These are phyloP conservation scores for Backusella westeae DNA, from an alignment of 192 early-diverging fungal genomes.

Conservation along the genomic window DNA sequence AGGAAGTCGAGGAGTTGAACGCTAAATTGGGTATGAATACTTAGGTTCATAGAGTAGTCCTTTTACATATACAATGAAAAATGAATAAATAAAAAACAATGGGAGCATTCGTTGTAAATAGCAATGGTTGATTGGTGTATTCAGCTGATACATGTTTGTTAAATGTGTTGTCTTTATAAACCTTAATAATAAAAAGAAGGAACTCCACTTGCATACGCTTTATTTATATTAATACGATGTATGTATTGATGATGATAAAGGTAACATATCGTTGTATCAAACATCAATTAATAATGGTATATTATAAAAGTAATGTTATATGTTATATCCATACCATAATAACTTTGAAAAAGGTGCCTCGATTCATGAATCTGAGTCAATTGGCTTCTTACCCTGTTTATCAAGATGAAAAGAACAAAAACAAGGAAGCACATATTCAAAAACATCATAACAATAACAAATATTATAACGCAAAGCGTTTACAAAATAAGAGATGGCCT, in stretches of 20 bases:
- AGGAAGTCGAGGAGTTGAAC: conserved; percentile 66
- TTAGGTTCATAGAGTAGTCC: neutral
- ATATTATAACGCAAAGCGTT: neutral
- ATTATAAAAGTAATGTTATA: too few species aligned
- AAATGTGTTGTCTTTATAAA: neutral
- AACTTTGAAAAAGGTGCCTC: neutral
- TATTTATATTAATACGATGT: neutral
- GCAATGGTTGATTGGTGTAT: neutral
- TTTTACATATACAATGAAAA: neutral
- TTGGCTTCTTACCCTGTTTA: neutral
- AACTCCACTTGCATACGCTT: neutral
- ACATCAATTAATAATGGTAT: neutral
- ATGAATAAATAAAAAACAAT: neutral
- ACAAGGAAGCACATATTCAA: neutral
- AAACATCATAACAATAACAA: neutral
- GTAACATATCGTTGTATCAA: neutral
- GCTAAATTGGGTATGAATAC: conserved; percentile 55
- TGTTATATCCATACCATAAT: too few species aligned
- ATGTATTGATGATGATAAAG: neutral
- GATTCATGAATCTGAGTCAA: neutral
- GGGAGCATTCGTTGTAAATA: neutral
- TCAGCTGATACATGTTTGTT: too few species aligned
- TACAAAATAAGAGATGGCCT: neutral
- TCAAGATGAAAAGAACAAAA: neutral
- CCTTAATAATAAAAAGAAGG: neutral